Evolutionary conservation across 2,329 filamentous ascomycete genomes (phyloP).

Genomic region (Xylaria polymorpha): DNA sequence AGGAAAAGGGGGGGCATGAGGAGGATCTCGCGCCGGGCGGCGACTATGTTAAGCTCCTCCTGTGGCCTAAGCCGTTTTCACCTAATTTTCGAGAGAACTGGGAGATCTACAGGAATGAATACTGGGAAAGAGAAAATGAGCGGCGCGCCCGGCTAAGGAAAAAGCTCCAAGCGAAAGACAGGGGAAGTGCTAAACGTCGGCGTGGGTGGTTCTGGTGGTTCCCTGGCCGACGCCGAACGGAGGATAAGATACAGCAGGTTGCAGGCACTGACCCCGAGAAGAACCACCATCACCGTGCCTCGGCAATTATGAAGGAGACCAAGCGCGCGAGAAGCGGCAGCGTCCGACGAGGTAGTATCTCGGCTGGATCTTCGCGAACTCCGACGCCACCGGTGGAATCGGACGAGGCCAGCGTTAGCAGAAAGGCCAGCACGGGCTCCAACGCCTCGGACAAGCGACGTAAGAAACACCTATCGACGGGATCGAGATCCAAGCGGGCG

Average conservation of each 20-base stretch:
- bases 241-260: conserved; percentile 43
- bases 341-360: conserved; percentile 63
- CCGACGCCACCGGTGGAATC: conserved; percentile 61
- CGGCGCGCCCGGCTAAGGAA: conserved; percentile 77
- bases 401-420: conserved; percentile 53
- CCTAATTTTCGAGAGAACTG: conserved; percentile 96
- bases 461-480: conserved; percentile 60
- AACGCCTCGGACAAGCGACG: conserved; percentile 62
- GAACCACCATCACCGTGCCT: conserved; percentile 55
- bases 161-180: conserved; percentile 76
- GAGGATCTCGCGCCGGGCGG: conserved; percentile 92
- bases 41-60: conserved; percentile 88
- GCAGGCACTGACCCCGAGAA: conserved; percentile 51
- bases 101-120: conserved; percentile 93
- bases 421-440: conserved; percentile 62
- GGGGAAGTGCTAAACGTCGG: conserved; percentile 73
- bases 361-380: conserved; percentile 61
- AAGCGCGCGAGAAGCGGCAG: conserved; percentile 64
- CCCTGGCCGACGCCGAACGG: conserved; percentile 73
- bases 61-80: conserved; percentile 94
- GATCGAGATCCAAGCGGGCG: conserved; percentile 57
- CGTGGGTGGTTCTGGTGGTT: conserved; percentile 89
- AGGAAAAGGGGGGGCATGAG: conserved; percentile 77
- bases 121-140: conserved; percentile 98
- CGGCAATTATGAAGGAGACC: conserved; percentile 59